Evolutionary conservation across 2,329 filamentous ascomycete species (phyloP), one percentile per base, ranked within the genome.

Genomic region (Nigrospora sphaerica): DNA sequence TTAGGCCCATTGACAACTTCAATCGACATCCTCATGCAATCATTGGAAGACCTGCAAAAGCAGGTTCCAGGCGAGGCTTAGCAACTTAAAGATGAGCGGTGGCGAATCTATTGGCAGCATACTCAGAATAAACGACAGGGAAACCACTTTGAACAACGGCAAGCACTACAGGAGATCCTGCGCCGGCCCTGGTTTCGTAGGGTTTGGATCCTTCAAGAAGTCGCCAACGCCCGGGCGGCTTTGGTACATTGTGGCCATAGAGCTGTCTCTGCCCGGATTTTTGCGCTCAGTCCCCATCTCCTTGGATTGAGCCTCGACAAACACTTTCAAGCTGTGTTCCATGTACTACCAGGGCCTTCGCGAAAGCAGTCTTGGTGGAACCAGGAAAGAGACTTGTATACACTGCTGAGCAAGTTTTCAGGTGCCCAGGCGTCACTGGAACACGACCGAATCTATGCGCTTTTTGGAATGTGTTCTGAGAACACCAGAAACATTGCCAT

Each of bases 151-250:
- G 13, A 7, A 2, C 12, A 7, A 14, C 6, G 6, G 13, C 7
- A 14, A 16, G 17, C 16, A 9, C 10, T 44, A 3, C 14, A 0
- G 12, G 3, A 6, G 10, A 16, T 31, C 5, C 4, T 37, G 2
- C 5, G 17, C 2, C 14, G 18, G 5, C 4, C 42, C 18, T 45
- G 43, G 43, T 45, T 45, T 23, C 16, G 13, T 12, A 39, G 43
- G 19, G 43, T 45, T 5, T 45, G 43, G 43, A 19, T 45, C 7
- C n/a, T 45, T 2, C 43, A 45, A n/a, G 43, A 45, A 18, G 35
- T 45, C 11, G 43, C 43, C 23, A 45, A 28, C 6, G 42, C 42
- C 7, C 17, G 42, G 12, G n/a, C 6, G 1, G 42, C 34, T 6
- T 10, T 6, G 9, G n/a, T 44, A 7, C 16, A 23, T 4, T 38